Evolutionary conservation across 345 rosid species (phyloP).

Genomic region (Salix arbutifolia): DNA sequence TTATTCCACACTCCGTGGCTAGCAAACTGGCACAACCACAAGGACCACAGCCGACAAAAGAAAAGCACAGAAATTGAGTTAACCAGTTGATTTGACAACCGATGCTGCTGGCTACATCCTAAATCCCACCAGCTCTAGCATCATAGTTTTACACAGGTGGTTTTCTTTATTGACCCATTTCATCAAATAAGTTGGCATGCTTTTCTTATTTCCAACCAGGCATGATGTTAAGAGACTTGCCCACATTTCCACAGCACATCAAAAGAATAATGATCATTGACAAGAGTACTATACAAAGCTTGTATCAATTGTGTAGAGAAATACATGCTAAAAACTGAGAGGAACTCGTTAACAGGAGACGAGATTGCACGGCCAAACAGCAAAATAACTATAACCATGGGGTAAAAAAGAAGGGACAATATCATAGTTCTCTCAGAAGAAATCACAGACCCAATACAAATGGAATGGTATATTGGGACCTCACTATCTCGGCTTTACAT

Average conservation of each 20-base stretch:
- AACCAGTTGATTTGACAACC: too few relatives aligned
- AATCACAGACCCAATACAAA: neutral
- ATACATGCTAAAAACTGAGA: slow-evolving; percentile 19
- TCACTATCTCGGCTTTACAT: slow-evolving; percentile 4
- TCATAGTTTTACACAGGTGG: neutral
- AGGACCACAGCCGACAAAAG: neutral
- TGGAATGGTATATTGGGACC: neutral
- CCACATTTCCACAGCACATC: neutral
- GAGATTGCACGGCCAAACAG: neutral
- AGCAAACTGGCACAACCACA: neutral
- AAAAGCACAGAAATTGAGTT: too few relatives aligned
- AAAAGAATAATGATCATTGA: neutral
- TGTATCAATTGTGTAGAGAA: neutral
- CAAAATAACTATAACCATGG: neutral
- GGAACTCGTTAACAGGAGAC: neutral
- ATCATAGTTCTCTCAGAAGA: neutral
- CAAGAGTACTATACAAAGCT: slow-evolving; percentile 9
- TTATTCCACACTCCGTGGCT: too few relatives aligned
- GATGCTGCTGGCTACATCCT: too few relatives aligned
- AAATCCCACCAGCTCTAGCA: neutral
- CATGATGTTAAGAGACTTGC: neutral
- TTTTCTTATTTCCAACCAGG: slow-evolving; percentile 5
- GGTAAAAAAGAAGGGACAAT: neutral
- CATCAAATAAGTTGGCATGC: neutral
- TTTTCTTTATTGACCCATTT: neutral